phyloP scores from a whole-genome alignment of 148 eudicot species.

The Drosera capensis region DNA sequence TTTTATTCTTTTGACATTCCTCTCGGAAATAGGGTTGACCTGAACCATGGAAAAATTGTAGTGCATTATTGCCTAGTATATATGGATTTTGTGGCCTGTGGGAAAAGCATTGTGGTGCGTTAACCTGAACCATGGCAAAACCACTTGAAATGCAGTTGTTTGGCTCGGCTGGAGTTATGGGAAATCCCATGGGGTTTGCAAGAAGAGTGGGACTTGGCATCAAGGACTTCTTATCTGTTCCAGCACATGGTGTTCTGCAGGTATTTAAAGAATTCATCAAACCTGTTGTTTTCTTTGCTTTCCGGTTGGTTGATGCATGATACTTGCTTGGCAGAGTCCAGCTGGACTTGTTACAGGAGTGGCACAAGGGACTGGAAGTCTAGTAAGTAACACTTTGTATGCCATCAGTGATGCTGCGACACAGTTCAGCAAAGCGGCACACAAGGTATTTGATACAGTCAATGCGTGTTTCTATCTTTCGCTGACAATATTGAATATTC shows the following conservation, averaged over 20 bases:
- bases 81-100: not conserved
- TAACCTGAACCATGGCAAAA: not conserved
- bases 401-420: slow-evolving; percentile 95
- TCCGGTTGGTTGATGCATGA: slow-evolving; percentile 3
- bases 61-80: too few relatives aligned
- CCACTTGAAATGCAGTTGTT: slow-evolving; percentile 42
- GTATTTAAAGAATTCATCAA: slow-evolving; percentile 18
- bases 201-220: slow-evolving; percentile 81
- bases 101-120: not conserved
- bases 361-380: slow-evolving; percentile 91
- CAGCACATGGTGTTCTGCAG: slow-evolving; percentile 67
- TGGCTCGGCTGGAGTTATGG: slow-evolving; percentile 98
- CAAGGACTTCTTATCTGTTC: slow-evolving; percentile 88
- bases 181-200: slow-evolving; percentile 97
- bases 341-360: slow-evolving; percentile 75
- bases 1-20: too few relatives aligned
- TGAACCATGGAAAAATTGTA: too few relatives aligned
- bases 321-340: slow-evolving; percentile 45
- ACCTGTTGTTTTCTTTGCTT: not conserved
- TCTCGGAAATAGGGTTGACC: too few relatives aligned
- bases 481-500: not conserved
- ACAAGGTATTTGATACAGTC: slow-evolving; percentile 39
- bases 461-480: not conserved
- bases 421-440: slow-evolving; percentile 92
- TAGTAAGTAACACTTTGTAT: slow-evolving; percentile 77